Evolutionary conservation across 331 rosid genomes (phyloP).

Genomic region (Prunus yedoensis): DNA sequence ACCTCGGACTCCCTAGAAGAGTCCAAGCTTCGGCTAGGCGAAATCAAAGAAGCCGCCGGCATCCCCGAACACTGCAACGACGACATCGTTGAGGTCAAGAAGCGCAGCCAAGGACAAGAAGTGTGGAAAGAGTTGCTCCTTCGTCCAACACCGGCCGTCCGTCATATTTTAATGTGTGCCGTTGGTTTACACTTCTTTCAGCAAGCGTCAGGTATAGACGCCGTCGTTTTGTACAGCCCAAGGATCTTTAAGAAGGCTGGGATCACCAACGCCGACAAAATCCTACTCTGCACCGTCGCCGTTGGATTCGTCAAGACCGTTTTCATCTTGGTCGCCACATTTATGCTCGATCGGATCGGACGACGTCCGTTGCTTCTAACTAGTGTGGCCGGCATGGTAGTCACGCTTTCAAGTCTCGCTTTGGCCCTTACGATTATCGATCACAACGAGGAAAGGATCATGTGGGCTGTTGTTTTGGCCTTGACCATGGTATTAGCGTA

Average conservation of each 20-base stretch:
- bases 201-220: slow-evolving; percentile 65
- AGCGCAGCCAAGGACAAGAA: slow-evolving; percentile 33
- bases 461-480: slow-evolving; percentile 63
- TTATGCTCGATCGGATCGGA: slow-evolving; percentile 53
- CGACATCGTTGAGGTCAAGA: slow-evolving; percentile 45
- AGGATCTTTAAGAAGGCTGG: slow-evolving; percentile 60
- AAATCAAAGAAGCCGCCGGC: slow-evolving; percentile 65
- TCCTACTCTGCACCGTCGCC: slow-evolving; percentile 61
- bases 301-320: slow-evolving; percentile 53
- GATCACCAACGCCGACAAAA: slow-evolving; percentile 19
- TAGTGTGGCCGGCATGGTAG: slow-evolving; percentile 60
- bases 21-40: slow-evolving; percentile 48
- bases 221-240: slow-evolving; percentile 68
- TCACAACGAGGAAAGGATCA: background rate
- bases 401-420: slow-evolving; percentile 37
- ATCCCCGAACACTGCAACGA: slow-evolving; percentile 55
- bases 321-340: slow-evolving; percentile 61
- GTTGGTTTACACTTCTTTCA: slow-evolving; percentile 72
- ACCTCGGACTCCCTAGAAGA: slow-evolving; percentile 59
- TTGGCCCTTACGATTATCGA: slow-evolving; percentile 47
- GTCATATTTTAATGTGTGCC: slow-evolving; percentile 55
- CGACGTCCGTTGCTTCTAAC: slow-evolving; percentile 60
- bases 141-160: slow-evolving; percentile 64
- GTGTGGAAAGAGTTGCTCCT: slow-evolving; percentile 70
- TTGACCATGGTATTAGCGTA: slow-evolving; percentile 35